These are phyloP conservation scores for Moesziomyces sp. DNA, from an alignment of 1,284 basidiomycete genomes.

Conservation along the genomic window DNA sequence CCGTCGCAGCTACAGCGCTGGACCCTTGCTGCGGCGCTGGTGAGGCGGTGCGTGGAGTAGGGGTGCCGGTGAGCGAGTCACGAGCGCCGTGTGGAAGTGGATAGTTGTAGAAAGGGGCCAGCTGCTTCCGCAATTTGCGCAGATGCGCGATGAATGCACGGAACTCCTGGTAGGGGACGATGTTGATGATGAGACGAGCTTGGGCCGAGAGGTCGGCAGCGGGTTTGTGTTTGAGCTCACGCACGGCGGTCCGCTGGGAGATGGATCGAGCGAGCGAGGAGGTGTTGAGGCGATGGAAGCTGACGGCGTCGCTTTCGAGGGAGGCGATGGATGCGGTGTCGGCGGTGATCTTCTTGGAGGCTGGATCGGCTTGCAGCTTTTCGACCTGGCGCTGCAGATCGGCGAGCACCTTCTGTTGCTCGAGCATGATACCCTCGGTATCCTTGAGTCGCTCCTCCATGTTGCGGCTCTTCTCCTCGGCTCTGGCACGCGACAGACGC, in stretches of 20 bases:
- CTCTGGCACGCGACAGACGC: constrained; percentile 77
- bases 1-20: neutral
- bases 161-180: constrained; percentile 85
- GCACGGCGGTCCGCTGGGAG: constrained; percentile 32
- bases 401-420: constrained; percentile 72
- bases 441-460: constrained; percentile 83
- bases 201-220: constrained; percentile 24
- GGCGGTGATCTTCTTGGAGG: constrained; percentile 19
- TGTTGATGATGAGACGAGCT: constrained; percentile 58
- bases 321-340: constrained; percentile 28
- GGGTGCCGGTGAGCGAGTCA: constrained; percentile 21
- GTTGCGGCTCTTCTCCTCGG: constrained; percentile 83
- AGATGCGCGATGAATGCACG: constrained; percentile 83
- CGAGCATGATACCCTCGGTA: constrained; percentile 76
- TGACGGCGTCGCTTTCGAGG: constrained; percentile 39
- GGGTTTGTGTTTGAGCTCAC: constrained; percentile 28
- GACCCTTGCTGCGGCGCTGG: constrained; percentile 20
- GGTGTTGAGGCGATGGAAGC: constrained; percentile 43
- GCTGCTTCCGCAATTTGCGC: constrained; percentile 74
- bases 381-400: constrained; percentile 88
- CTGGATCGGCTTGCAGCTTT: constrained; percentile 55
- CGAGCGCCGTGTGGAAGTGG: constrained; percentile 23
- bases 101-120: constrained; percentile 59
- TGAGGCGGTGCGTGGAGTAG: constrained; percentile 40
- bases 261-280: constrained; percentile 37